Evolutionary conservation across 768 basidiomycete species (phyloP).

Genomic region (Pholiota molesta): DNA sequence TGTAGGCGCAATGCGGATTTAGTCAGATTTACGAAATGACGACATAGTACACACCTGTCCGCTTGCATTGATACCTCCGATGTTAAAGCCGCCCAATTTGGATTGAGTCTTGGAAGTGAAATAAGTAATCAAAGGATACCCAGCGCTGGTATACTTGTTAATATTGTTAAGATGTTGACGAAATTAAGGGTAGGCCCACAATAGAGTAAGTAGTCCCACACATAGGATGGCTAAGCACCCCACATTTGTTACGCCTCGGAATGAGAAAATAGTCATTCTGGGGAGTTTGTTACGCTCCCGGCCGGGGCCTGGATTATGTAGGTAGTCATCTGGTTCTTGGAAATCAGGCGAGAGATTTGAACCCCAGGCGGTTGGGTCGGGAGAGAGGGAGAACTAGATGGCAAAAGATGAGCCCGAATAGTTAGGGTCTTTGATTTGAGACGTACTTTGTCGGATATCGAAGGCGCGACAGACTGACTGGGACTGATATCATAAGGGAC

Average conservation of each 20-base stretch:
- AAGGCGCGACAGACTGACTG: constrained; percentile 24
- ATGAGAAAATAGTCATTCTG: constrained; percentile 55
- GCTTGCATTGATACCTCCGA: constrained; percentile 76
- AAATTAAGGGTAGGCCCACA: constrained; percentile 44
- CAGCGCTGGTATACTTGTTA: constrained; percentile 44
- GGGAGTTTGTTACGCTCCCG: constrained; percentile 59
- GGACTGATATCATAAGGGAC: constrained; percentile 18
- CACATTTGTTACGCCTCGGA: constrained; percentile 71
- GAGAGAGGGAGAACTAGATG: constrained; percentile 68
- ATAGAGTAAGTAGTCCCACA: constrained; percentile 56
- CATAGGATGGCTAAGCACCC: constrained; percentile 65
- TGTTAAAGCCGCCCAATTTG: constrained; percentile 63
- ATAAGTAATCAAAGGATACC: constrained; percentile 64
- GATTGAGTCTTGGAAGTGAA: constrained; percentile 49
- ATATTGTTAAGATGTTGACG: constrained; percentile 1
- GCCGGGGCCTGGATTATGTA: constrained; percentile 75
- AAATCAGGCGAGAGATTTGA: constrained; percentile 61
- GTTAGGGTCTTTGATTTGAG: not conserved
- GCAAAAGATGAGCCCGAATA: constrained; percentile 4
- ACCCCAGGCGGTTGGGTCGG: constrained; percentile 76
- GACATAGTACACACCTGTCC: constrained; percentile 56
- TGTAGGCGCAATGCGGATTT: constrained; percentile 21
- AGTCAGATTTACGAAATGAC: not conserved
- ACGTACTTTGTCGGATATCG: constrained; percentile 62
- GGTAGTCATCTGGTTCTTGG: constrained; percentile 65